A percentile compares a stretch with the other conserved stretches of the same genome.
These are phyloP conservation scores for Helichrysum umbraculigerum DNA, from an alignment of 129 eudicot genomes.

Conservation along the genomic window DNA sequence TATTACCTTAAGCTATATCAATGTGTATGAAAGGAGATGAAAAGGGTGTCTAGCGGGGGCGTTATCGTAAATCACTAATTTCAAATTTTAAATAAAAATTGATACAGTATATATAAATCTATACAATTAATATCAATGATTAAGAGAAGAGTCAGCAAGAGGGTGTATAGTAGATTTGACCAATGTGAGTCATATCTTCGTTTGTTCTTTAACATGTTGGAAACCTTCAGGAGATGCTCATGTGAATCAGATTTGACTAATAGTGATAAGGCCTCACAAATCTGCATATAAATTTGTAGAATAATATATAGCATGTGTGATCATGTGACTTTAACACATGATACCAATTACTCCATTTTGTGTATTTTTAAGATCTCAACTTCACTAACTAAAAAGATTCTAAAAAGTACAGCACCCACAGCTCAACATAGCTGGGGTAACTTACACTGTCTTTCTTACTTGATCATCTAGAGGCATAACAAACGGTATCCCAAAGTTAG, in stretches of 20 bases:
- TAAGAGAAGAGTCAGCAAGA: conserved; percentile 5
- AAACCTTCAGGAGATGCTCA: conserved; percentile 53
- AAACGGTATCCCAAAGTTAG: neutral
- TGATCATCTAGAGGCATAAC: conserved; percentile 2
- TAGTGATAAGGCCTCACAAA: conserved; percentile 19
- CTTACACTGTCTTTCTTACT: conserved; percentile 10
- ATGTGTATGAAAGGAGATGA: conserved; percentile 3
- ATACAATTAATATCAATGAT: neutral
- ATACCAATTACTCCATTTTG: conserved; percentile 38
- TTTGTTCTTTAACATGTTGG: conserved; percentile 31
- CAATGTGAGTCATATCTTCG: conserved; percentile 30
- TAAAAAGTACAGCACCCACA: conserved; percentile 32
- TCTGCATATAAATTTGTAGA: conserved; percentile 32
- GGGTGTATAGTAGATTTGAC: conserved; percentile 15
- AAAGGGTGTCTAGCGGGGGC: neutral
- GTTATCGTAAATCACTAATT: neutral
- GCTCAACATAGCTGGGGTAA: conserved; percentile 30
- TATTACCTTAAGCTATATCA: neutral
- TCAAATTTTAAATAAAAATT: neutral
- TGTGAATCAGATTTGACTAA: conserved; percentile 56
- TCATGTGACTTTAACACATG: conserved; percentile 82
- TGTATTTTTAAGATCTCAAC: conserved; percentile 27
- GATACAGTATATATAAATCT: neutral
- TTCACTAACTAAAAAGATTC: conserved; percentile 33
- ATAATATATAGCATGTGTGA: conserved; percentile 52